Base-by-base conservation (phyloP, 1,284 basidiomycete species). In the Apiotrichum laibachii region DNA sequence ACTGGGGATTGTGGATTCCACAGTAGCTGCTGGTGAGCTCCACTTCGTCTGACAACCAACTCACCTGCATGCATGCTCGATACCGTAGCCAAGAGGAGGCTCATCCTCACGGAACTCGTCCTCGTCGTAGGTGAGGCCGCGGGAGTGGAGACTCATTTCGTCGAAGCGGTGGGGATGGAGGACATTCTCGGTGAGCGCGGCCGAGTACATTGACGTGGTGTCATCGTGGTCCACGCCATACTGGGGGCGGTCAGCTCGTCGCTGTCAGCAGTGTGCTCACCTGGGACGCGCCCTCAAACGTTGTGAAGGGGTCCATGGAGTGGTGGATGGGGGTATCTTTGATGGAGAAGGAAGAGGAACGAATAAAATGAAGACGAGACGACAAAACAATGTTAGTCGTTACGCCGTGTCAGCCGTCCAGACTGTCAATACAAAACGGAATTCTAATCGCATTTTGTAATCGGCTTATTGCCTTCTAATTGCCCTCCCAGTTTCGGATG, bases 1-100 rank as follows among this genome's bases (percentile, higher is more conserved):
- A 95, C 5, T 92, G 88, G 1, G 95, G 92, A 56, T 92, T 95
- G 78, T 98, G 94, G 53, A 99, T 96, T n/a, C 95, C 95, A 72
- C 95, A 99, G 75, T 99, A 99, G 73, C 92, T 95, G 46, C 37
- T 4, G 5, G 21, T 42, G 26, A 31, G 26, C 26, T 2, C 59
- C 40, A n/a, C 56, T 49, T 31, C 33, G 35, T 22, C 16, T 6
- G 5, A 9, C 16, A 5, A 44, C 11, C 8, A 19, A 60, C 87
- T 70, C 63, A 92, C 92, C 89, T 92, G 89, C 93, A 96, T 12
- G 93, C 93, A 78, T 96, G 92, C 40, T 95, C 91, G 22, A 93
- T 83, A 40, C 86, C 85, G 35, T 86, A 82, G 66, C 92, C 91
- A 62, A 93, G 90, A 11, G 73, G 61, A 73, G 90, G 89, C 70